Base-by-base conservation (phyloP, 306 rosid species). In the Dalbergia oliveri region DNA sequence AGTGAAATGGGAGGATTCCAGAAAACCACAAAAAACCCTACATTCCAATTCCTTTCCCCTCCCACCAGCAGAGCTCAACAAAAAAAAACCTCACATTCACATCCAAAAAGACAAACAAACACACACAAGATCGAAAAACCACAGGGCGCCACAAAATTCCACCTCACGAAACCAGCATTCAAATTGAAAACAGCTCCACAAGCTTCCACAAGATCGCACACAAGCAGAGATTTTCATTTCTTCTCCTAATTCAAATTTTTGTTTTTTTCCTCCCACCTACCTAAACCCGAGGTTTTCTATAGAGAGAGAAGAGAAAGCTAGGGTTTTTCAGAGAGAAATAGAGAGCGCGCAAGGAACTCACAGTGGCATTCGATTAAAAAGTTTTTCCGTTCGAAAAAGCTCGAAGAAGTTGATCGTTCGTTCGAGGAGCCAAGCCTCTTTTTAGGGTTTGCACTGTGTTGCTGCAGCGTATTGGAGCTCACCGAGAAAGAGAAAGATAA, bases 401-500 rank as follows among this genome's bases (percentile, higher is more conserved):
- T 86, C 78, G 72, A 57, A 81, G 72, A 61, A 79, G 68, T 83
- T 86, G 90, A 88, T 92, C 90, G 87, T 83, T 82, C 31, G 3
- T 26, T 76, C 41, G 45, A 72, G 79, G 37, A 56, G 79, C 72
- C 62, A 26, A 81, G 84, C 86, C 73, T 10, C 49, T 47, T 10
- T 81, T 90, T 72, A 82, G 98, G 97, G 88, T 88, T 90, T 83
- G 90, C 84, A 88, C 53, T 47, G 53, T 47, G 31, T 26, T 26
- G 41, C 41, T 37, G 53, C 53, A 47, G 14, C 53, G 53, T 47
- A 11, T 47, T 1, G 53, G 15, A 47, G 53, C 53, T 47, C 53
- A 47, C 12, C 31, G 31, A 3, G 53, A 21, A 21, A 47, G 10
- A 47, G 53, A 84, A 79, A 87, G 89, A 87, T 82, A 87, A 83